Base-by-base conservation (phyloP, 73 alveolate species). In the Symbiodinium natans region DNA sequence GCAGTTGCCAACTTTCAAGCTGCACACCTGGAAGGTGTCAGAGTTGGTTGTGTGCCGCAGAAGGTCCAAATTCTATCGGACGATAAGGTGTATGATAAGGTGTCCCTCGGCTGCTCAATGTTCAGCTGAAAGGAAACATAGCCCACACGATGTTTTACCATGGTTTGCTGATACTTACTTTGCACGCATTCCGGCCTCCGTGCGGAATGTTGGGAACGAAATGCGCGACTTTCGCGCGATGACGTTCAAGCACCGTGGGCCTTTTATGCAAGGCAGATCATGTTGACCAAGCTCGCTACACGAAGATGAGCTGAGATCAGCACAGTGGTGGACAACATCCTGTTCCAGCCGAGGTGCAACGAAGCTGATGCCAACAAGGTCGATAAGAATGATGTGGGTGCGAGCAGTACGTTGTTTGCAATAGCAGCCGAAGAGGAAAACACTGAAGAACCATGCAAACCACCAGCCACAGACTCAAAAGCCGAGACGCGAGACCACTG, bases 301-400 rank as follows among this genome's bases (percentile, higher is more conserved):
- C 87, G 38, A 9, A 2, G 80, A 63, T 63, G 48, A 15, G 19
- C 48, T 87, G 41, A 89, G 87, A 9, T 11, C 82, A 17, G 11
- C 6, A 34, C 97, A 90, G 77, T 90, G 97, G 80, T 90, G 97
- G 75, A 90, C 97, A 88, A 90, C 97, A 34, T 90, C 97, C 97
- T 90, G 89, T 5, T 10, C 33, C 25, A 0, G 36, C n/a, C 1
- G 38, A 34, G 2, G 40, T 33, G 38, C 1, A 39, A 19, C 29
- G 6, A 21, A n/a, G 10, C 13, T 77, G 13, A 19, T 77, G 82
- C 33, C 39, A 17, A 17, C 23, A 17, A 8, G 63, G 23, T 17
- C 8, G 17, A 48, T 10, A 48, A 48, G 23, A 8, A 17, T 48
- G 63, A 17, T 48, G 63, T 17, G 8, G 23, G 23, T 48, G 8